Percentiles rank a stretch among this genome's conserved stretches.
phyloP scores from a whole-genome alignment of 768 basidiomycete species.

The Collybiopsis confluens region DNA sequence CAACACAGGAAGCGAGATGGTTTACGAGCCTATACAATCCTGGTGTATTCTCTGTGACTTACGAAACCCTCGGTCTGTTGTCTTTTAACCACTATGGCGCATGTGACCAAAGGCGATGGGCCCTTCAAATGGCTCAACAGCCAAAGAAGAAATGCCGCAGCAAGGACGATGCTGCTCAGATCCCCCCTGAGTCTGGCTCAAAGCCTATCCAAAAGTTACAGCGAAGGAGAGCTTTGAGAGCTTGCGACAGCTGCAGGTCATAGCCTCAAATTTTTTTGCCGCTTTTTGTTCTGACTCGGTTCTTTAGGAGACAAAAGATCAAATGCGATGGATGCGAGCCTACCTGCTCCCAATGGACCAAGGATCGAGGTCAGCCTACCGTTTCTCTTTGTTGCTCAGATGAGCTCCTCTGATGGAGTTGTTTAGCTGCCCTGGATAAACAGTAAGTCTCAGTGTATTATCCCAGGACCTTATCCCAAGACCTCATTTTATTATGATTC shows the following conservation, averaged over 20 bases:
- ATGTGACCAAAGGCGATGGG: constrained; percentile 51
- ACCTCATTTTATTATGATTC: constrained; percentile 17
- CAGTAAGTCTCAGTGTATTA: constrained; percentile 52
- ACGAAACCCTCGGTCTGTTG: not conserved
- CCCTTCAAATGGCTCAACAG: constrained; percentile 45
- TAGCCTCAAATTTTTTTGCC: too few relatives aligned
- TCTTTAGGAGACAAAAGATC: constrained; percentile 80
- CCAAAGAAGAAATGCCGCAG: constrained; percentile 77
- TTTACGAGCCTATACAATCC: too few relatives aligned
- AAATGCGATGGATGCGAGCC: constrained; percentile 90
- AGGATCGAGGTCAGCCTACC: constrained; percentile 50
- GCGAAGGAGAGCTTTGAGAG: constrained; percentile 79
- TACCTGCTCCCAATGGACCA: constrained; percentile 85
- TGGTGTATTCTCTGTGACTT: too few relatives aligned
- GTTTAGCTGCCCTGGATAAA: constrained; percentile 70
- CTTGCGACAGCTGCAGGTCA: constrained; percentile 90
- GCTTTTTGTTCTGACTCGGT: constrained; percentile 11
- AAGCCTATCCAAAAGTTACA: constrained; percentile 80
- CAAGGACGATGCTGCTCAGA: constrained; percentile 52
- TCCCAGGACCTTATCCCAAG: too few relatives aligned
- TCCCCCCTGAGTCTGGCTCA: constrained; percentile 49
- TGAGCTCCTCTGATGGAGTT: not conserved
- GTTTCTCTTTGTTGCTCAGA: not conserved
- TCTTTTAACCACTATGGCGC: constrained; percentile 1
- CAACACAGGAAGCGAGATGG: too few relatives aligned